These are phyloP conservation scores for Calonectria hongkongensis DNA, from an alignment of 2,329 filamentous ascomycete genomes.

Conservation along the genomic window DNA sequence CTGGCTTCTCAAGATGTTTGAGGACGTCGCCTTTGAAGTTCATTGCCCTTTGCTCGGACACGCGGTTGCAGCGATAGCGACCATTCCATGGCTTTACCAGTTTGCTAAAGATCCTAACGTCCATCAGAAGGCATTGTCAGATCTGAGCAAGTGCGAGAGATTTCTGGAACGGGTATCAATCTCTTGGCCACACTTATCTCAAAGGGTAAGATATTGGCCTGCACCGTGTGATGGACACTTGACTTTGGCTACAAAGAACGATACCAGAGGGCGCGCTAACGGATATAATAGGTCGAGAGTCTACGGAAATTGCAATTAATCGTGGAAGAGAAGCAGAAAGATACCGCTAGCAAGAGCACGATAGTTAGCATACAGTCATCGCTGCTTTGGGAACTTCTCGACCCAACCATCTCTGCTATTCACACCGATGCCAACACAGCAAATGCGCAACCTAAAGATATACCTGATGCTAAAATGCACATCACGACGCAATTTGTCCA, in stretches of 20 bases:
- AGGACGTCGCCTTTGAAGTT: conserved; percentile 11
- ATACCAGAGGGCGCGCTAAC: neutral
- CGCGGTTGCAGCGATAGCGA: conserved; percentile 6
- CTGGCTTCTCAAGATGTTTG: conserved; percentile 16
- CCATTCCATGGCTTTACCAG: conserved; percentile 16
- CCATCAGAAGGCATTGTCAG: neutral
- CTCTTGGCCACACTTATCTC: conserved; percentile 7
- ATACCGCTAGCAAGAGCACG: neutral
- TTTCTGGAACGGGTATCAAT: conserved; percentile 10
- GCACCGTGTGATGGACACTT: neutral
- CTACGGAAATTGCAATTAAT: conserved; percentile 1
- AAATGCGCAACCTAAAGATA: neutral
- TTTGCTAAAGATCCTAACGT: conserved; percentile 8
- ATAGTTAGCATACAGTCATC: conserved; percentile 15
- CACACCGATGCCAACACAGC: conserved; percentile 3
- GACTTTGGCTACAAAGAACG: no score
- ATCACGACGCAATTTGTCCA: conserved; percentile 7
- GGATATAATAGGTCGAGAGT: neutral
- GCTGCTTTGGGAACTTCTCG: conserved; percentile 10
- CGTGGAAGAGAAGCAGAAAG: conserved; percentile 5
- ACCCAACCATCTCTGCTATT: conserved; percentile 2
- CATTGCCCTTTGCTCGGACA: conserved; percentile 7
- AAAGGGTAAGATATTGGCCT: neutral
- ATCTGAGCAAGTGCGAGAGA: conserved; percentile 15
- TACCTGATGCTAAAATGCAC: conserved; percentile 18